A percentile compares a stretch with the other conserved stretches of the same genome.
Evolutionary conservation across 2,329 filamentous ascomycete species (phyloP).

Genomic region (Chaetomium sp.): DNA sequence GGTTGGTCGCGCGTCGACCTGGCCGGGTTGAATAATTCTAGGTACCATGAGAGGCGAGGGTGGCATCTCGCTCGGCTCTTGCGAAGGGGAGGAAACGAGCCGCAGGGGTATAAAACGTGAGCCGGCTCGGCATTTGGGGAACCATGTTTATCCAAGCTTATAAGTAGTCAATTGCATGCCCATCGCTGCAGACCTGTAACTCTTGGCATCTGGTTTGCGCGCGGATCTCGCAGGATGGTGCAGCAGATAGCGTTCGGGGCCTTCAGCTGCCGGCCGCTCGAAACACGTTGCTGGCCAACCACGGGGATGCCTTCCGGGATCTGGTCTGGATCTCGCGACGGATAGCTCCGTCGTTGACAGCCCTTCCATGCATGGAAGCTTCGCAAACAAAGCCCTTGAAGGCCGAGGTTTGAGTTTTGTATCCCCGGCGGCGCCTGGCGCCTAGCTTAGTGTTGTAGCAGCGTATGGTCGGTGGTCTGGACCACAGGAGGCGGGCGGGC

Average conservation of each 20-base stretch:
- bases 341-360: neutral
- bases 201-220: conserved; percentile 22
- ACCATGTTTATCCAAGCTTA: neutral
- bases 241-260: conserved; percentile 26
- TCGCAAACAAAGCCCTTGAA: conserved; percentile 10
- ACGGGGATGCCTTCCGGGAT: neutral
- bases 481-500: neutral
- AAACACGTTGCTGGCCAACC: conserved; percentile 31
- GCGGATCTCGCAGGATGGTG: conserved; percentile 28
- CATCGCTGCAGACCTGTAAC: conserved; percentile 26
- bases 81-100: neutral
- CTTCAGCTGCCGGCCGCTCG: conserved; percentile 28
- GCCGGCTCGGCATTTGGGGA: conserved; percentile 22
- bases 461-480: neutral
- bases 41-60: neutral
- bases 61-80: neutral
- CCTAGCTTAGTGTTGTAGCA: neutral
- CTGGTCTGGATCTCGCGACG: conserved; percentile 4
- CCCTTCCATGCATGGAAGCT: conserved; percentile 28
- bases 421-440: neutral
- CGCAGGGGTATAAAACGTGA: conserved; percentile 14
- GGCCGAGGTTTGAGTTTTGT: neutral
- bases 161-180: neutral
- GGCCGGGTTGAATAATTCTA: neutral
- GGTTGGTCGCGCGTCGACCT: neutral